phyloP scores from a whole-genome alignment of 1,284 basidiomycete genomes.

The Cutaneotrichosporon sp. region DNA sequence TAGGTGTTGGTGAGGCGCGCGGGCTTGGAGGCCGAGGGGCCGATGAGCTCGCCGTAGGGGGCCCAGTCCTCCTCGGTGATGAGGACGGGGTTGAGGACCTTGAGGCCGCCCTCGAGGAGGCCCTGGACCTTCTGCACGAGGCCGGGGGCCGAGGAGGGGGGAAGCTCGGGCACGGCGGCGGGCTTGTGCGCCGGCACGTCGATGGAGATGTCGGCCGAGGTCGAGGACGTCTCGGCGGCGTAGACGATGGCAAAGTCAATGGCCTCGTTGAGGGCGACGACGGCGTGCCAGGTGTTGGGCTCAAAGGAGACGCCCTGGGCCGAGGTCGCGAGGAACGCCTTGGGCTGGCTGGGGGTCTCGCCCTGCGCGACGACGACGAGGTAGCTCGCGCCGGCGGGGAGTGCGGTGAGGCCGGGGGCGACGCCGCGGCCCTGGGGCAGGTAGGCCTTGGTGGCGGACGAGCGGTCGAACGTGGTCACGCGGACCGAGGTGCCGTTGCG shows the following conservation, averaged over 20 bases:
- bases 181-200: conserved; percentile 35
- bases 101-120: background rate
- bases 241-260: conserved; percentile 70
- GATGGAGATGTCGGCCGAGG: conserved; percentile 23
- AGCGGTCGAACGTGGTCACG: conserved; percentile 48
- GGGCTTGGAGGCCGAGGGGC: conserved; percentile 60
- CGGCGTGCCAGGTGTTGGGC: conserved; percentile 82
- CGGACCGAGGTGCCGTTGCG: conserved; percentile 58
- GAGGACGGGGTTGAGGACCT: conserved; percentile 16
- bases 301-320: conserved; percentile 83
- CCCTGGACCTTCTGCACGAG: background rate
- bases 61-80: conserved; percentile 68
- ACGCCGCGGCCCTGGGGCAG: conserved; percentile 72
- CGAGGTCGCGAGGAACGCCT: conserved; percentile 75
- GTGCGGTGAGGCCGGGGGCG: conserved; percentile 65
- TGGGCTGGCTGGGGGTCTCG: conserved; percentile 57
- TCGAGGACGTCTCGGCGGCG: conserved; percentile 66
- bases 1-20: conserved; percentile 62
- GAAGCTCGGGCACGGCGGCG: conserved; percentile 1
- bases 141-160: background rate
- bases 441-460: conserved; percentile 67
- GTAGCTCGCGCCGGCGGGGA: conserved; percentile 73
- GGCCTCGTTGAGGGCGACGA: conserved; percentile 74
- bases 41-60: conserved; percentile 69
- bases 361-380: background rate